phyloP scores from a whole-genome alignment of 345 rosid species.

The Eutrema yunnanense region DNA sequence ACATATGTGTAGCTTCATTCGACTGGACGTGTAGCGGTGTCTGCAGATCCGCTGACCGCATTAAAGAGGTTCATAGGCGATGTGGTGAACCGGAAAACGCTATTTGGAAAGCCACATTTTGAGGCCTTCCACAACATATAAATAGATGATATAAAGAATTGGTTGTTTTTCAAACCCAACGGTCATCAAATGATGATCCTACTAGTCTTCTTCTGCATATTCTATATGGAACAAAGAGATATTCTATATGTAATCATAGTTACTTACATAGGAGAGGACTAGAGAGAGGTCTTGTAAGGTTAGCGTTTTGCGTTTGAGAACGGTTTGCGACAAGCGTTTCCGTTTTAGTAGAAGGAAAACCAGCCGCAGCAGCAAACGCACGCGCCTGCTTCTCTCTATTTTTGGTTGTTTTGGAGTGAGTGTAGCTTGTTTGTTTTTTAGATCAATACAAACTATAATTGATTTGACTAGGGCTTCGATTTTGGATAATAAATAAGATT shows the following conservation, averaged over 20 bases:
- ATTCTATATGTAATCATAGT: conserved; percentile 9
- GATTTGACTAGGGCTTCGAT: neutral
- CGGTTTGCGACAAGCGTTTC: conserved; percentile 13
- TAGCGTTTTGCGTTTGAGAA: conserved; percentile 15
- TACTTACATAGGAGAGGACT: conserved; percentile 21
- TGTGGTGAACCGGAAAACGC: conserved; percentile 74
- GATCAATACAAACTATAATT: neutral
- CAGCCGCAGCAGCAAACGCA: conserved; percentile 8
- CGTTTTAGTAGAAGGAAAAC: conserved; percentile 14
- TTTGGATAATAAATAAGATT: neutral
- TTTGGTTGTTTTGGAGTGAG: neutral
- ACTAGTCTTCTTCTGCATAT: neutral
- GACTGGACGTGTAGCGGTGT: conserved; percentile 82
- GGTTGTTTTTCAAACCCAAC: neutral
- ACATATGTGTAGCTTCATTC: conserved; percentile 72
- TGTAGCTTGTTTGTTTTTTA: neutral
- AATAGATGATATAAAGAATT: conserved; percentile 1
- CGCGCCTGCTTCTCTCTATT: neutral
- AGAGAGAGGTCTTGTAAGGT: conserved; percentile 1
- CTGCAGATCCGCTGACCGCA: conserved; percentile 67
- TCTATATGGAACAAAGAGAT: conserved; percentile 4
- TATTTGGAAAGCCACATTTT: conserved; percentile 85
- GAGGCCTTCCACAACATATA: conserved; percentile 21
- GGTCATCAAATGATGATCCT: conserved; percentile 20
- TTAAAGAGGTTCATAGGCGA: conserved; percentile 60